Percentiles rank a stretch among this genome's conserved stretches.
phyloP scores from a whole-genome alignment of 2,329 filamentous ascomycete species.

The Kalaharituber pfeilii region DNA sequence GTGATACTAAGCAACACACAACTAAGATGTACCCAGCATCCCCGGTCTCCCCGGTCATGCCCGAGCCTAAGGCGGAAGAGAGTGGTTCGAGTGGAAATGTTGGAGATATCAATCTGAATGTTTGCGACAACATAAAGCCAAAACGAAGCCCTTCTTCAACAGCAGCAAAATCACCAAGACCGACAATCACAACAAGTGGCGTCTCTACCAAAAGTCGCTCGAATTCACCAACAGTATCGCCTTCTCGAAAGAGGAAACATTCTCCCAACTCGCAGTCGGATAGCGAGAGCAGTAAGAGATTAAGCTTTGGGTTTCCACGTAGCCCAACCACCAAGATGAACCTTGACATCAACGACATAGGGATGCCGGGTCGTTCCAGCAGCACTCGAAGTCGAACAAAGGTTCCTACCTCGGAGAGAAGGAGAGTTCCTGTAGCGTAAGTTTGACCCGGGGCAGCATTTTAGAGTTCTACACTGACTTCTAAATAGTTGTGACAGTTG shows the following conservation, averaged over 20 bases:
- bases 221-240: background rate
- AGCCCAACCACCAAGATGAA: background rate
- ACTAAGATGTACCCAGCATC: background rate
- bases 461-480: background rate
- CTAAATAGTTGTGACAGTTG: background rate
- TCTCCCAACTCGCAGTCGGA: background rate
- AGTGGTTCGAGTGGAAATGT: background rate
- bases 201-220: background rate
- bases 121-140: background rate
- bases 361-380: background rate
- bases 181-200: background rate
- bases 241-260: background rate
- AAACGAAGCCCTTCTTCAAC: background rate
- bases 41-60: background rate
- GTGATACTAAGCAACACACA: too few species aligned
- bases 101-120: background rate
- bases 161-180: background rate
- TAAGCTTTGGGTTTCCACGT: background rate
- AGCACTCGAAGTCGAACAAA: background rate
- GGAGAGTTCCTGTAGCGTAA: background rate
- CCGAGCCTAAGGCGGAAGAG: background rate
- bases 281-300: background rate
- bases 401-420: background rate
- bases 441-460: background rate
- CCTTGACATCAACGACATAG: background rate